These are phyloP conservation scores for Candida bentonensis DNA, from an alignment of 805 yeast genomes.

Conservation along the genomic window DNA sequence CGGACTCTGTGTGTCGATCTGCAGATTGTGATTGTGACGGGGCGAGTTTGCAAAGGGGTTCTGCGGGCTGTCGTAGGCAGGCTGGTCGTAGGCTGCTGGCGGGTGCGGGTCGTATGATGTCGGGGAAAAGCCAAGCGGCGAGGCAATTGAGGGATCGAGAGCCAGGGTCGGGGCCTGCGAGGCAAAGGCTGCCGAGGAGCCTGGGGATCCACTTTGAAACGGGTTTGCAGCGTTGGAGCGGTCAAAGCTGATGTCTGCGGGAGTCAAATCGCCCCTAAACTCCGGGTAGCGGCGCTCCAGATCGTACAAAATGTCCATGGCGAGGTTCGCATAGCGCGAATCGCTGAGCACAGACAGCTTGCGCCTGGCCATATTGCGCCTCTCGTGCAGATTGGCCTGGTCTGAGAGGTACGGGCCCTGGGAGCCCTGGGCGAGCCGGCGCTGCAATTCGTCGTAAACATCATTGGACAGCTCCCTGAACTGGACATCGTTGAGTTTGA, in stretches of 20 bases:
- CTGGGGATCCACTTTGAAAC: too few species aligned
- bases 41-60: too few species aligned
- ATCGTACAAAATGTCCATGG: conserved; percentile 77
- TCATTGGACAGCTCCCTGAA: conserved; percentile 86
- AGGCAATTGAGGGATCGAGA: too few species aligned
- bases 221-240: too few species aligned
- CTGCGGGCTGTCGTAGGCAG: too few species aligned
- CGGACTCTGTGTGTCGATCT: too few species aligned
- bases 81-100: too few species aligned
- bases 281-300: conserved; percentile 63
- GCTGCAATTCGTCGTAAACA: conserved; percentile 79
- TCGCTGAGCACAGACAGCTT: conserved; percentile 77
- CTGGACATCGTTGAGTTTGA: conserved; percentile 43
- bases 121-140: too few species aligned
- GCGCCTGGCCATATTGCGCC: conserved; percentile 89
- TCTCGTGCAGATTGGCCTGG: conserved; percentile 67
- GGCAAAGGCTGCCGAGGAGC: too few species aligned
- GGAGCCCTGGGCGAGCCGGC: conserved; percentile 43
- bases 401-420: conserved; percentile 46
- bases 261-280: conserved; percentile 7
- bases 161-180: too few species aligned
- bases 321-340: conserved; percentile 74
- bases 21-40: too few species aligned
- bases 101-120: too few species aligned
- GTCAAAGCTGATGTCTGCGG: neutral